phyloP scores from a whole-genome alignment of 257 asterid species.

The Plantago elongata region DNA sequence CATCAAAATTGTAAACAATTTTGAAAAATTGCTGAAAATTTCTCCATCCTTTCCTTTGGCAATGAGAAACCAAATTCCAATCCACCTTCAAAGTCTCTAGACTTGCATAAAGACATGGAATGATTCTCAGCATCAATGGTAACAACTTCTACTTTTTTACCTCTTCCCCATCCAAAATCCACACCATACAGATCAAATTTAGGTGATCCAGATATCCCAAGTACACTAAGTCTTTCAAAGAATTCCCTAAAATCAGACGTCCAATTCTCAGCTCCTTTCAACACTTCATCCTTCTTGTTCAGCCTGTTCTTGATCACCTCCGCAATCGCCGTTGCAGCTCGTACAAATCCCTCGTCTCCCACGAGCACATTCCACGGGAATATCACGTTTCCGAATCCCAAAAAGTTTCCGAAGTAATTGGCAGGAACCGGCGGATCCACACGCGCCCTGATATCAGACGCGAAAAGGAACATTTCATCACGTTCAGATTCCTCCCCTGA shows the following conservation, averaged over 20 bases:
- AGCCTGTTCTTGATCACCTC: neutral
- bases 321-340: too few species aligned
- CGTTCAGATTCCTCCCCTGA: too few species aligned
- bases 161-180: too few species aligned
- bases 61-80: constrained; percentile 36
- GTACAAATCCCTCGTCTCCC: too few species aligned
- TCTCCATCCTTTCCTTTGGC: constrained; percentile 24
- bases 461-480: too few species aligned
- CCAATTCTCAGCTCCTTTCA: too few species aligned
- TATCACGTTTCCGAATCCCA: constrained; percentile 20
- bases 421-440: constrained; percentile 37
- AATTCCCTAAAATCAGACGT: too few species aligned
- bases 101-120: constrained; percentile 31
- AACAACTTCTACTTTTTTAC: too few species aligned
- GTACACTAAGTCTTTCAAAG: too few species aligned
- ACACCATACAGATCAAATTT: too few species aligned
- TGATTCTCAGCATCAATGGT: constrained; percentile 25
- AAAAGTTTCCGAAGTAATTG: constrained; percentile 46
- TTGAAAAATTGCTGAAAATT: constrained; percentile 25
- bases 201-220: too few species aligned
- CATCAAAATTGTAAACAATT: constrained; percentile 15
- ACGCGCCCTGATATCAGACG: constrained; percentile 17
- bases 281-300: constrained; percentile 14
- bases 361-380: neutral
- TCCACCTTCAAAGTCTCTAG: constrained; percentile 22